Evolutionary conservation across 441 rosid species (phyloP), one percentile per base, ranked within the genome.

Genomic region (Adansonia madagascariensis): DNA sequence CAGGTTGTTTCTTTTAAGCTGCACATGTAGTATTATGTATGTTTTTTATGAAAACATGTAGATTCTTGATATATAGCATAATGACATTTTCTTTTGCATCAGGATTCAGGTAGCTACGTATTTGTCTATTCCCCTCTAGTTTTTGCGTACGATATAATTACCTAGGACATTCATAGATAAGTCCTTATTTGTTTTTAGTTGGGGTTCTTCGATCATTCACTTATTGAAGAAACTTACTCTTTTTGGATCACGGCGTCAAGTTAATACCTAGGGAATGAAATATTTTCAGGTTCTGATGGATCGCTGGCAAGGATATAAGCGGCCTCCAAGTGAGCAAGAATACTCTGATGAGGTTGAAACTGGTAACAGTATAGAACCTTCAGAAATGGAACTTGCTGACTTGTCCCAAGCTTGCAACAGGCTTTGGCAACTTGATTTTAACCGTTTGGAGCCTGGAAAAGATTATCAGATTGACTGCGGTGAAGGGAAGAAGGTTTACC

Each of bases 381-480:
- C 92, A 27, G 68, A 82, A 53, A 89, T 85, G 71, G 98, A 95
- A 86, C 95, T 95, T 74, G 78, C 89, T 59, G 90, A 92, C 79
- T 82, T 95, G 20, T 90, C 95, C 27, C 87, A 85, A 84, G 98
- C 97, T 80, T 95, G 97, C 84, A 85, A 86, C 89, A 91, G 77
- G 83, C 94, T 95, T 24, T 95, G 99, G 98, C 91, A 95, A 82
- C 94, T 94, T 11, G 97, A 95, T 76, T 71, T 59, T 0, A 94
- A 92, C 82, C 94, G 98, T 65, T 84, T 94, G 82, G 82, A 84
- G 39, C 97, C 99, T 24, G 93, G 92, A 71, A 91, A 79, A 77
- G 97, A 94, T 81, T 95, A 95, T 66, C 82, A 82, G 81, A 95
- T 95, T 79, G 98, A 95, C 74, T 90, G 95, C 65, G 99, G 97